Evolutionary conservation across 257 asterid species (phyloP).

Genomic region (Coffea eugenioides): DNA sequence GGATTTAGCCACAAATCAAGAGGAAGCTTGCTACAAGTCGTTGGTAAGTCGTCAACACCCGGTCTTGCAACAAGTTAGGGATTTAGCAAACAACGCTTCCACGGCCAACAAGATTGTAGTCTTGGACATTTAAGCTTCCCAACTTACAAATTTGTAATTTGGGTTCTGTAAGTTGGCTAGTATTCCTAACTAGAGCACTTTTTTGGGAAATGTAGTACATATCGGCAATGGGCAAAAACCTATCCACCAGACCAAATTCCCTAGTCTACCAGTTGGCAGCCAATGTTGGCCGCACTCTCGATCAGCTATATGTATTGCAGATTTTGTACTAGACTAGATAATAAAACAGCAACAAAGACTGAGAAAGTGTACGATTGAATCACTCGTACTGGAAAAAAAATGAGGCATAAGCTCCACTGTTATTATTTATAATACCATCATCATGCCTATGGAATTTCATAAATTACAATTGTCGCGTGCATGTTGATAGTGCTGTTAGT

Average conservation of each 20-base stretch:
- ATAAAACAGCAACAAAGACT: background rate
- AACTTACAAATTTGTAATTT: too few relatives aligned
- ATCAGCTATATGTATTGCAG: background rate
- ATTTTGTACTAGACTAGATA: background rate
- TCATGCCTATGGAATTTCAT: background rate
- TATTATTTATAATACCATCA: background rate
- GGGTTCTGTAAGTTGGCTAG: background rate
- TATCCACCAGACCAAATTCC: too few relatives aligned
- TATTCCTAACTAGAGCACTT: too few relatives aligned
- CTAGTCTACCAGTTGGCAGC: too few relatives aligned
- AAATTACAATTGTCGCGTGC: background rate
- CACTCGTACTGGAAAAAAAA: background rate
- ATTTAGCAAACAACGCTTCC: background rate
- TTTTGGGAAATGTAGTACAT: background rate
- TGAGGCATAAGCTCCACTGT: background rate
- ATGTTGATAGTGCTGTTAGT: too few relatives aligned
- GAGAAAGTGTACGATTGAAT: background rate
- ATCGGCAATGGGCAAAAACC: background rate
- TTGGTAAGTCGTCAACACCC: background rate
- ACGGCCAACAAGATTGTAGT: conserved; percentile 15
- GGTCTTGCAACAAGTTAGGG: background rate
- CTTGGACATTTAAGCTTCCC: background rate
- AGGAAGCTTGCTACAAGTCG: background rate
- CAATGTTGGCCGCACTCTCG: background rate
- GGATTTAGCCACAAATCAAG: conserved; percentile 6